These are phyloP conservation scores for Moesziomyces aphidis DNA, from an alignment of 1,284 basidiomycete genomes.

Conservation along the genomic window DNA sequence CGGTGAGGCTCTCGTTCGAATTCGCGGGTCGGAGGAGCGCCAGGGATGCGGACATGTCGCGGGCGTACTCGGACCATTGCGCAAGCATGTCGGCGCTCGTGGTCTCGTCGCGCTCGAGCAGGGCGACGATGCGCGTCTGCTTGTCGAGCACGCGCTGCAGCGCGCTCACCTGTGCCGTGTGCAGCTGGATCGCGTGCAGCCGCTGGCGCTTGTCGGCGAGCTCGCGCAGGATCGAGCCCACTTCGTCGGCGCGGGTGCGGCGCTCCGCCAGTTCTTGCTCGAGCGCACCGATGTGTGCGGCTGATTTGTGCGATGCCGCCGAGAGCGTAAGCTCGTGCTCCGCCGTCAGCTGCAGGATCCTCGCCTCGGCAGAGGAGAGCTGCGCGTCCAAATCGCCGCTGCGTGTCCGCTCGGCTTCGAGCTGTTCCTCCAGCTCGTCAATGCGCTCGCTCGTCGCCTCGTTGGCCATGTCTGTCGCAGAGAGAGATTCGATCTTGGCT, in stretches of 20 bases:
- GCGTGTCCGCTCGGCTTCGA: not conserved
- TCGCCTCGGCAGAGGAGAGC: constrained; percentile 13
- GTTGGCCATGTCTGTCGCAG: too few relatives aligned
- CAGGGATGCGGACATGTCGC: constrained; percentile 5
- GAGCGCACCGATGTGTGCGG: constrained; percentile 19
- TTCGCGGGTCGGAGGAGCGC: not conserved
- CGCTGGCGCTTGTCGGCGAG: constrained; percentile 24
- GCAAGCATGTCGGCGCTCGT: not conserved
- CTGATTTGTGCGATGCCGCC: constrained; percentile 18
- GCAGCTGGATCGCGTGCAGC: constrained; percentile 21
- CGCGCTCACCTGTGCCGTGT: constrained; percentile 3
- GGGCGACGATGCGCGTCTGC: constrained; percentile 22
- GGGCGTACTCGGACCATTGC: constrained; percentile 10
- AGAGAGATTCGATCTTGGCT: constrained; percentile 1
- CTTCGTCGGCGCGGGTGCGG: not conserved
- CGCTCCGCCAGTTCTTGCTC: constrained; percentile 1
- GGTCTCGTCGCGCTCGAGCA: constrained; percentile 7
- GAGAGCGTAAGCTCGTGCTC: constrained; percentile 27
- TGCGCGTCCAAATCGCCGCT: constrained; percentile 6
- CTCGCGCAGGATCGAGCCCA: constrained; percentile 12
- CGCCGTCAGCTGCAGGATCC: constrained; percentile 20
- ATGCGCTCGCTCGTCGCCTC: too few relatives aligned
- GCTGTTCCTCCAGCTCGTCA: too few relatives aligned
- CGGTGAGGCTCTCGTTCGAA: too few relatives aligned
- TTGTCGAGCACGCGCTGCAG: constrained; percentile 9